Evolutionary conservation across 371 early-diverging fungal genomes (phyloP).

Genomic region (Mortierella sp.): DNA sequence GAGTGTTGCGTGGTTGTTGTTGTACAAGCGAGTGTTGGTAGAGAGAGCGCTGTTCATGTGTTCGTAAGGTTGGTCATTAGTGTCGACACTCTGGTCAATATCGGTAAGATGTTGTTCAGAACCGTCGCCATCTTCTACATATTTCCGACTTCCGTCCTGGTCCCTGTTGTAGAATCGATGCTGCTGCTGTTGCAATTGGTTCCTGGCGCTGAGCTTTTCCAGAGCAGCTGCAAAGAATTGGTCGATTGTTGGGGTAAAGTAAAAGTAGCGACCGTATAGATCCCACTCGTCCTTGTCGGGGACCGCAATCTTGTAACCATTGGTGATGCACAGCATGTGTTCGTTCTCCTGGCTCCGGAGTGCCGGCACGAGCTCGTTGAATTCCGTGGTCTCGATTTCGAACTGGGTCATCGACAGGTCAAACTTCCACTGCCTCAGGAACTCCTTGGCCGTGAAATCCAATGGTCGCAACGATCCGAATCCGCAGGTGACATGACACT

Average conservation of each 20-base stretch:
- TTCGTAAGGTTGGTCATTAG: slow-evolving; percentile 11
- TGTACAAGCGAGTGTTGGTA: slow-evolving; percentile 7
- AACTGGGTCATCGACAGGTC: slow-evolving; percentile 20
- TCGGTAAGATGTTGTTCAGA: neutral
- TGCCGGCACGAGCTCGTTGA: slow-evolving; percentile 15
- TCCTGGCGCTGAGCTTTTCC: neutral
- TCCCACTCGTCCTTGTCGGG: slow-evolving; percentile 36
- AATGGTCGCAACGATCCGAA: slow-evolving; percentile 38
- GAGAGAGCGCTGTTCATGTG: slow-evolving; percentile 21
- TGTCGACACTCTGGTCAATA: neutral
- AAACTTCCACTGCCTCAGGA: slow-evolving; percentile 38
- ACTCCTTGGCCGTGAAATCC: slow-evolving; percentile 40
- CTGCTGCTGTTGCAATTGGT: neutral
- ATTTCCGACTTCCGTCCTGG: neutral
- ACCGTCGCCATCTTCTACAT: neutral
- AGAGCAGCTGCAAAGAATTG: slow-evolving; percentile 9
- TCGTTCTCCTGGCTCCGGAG: slow-evolving; percentile 19
- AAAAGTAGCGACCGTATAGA: slow-evolving; percentile 34
- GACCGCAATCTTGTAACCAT: slow-evolving; percentile 26
- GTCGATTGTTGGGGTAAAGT: slow-evolving; percentile 27
- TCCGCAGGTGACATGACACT: slow-evolving; percentile 38
- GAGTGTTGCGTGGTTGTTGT: neutral
- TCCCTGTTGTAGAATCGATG: neutral
- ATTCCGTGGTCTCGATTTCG: slow-evolving; percentile 15
- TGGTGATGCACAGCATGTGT: slow-evolving; percentile 35